Evolutionary conservation across 352 stramenopile species (phyloP).

Genomic region (Thalassiosira exigua): DNA sequence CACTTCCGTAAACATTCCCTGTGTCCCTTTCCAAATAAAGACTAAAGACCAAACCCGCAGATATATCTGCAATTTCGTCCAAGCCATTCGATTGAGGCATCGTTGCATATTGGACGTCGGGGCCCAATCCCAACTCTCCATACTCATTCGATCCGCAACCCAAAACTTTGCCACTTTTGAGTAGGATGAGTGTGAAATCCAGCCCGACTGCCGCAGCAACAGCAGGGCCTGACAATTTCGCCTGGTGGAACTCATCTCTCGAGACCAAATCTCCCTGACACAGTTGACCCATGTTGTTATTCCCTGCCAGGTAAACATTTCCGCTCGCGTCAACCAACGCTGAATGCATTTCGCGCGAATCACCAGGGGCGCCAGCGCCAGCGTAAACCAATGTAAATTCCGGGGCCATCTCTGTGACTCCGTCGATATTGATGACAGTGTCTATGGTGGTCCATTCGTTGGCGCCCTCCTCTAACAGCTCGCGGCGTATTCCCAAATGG

Average conservation of each 20-base stretch:
- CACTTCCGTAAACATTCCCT: conserved; percentile 39
- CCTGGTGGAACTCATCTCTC: conserved; percentile 5
- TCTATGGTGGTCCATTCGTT: not conserved
- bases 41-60: conserved; percentile 30
- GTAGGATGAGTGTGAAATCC: conserved; percentile 39
- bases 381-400: not conserved
- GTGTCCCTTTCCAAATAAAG: conserved; percentile 34
- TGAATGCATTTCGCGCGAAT: conserved; percentile 47
- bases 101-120: not conserved
- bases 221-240: conserved; percentile 2
- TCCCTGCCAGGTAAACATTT: conserved; percentile 30
- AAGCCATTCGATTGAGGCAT: not conserved
- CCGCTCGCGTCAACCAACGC: conserved; percentile 28
- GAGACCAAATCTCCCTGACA: conserved; percentile 22
- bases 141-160: conserved; percentile 46
- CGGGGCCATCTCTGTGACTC: not conserved
- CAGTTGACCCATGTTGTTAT: conserved; percentile 40
- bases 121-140: conserved; percentile 32
- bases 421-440: not conserved
- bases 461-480: not conserved
- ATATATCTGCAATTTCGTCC: conserved; percentile 28
- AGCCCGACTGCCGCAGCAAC: conserved; percentile 10
- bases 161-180: conserved; percentile 32
- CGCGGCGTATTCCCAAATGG: conserved; percentile 25
- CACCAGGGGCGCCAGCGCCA: conserved; percentile 3